Conservation (phyloP, 768 basidiomycete genomes). For the Dioszegia aurantiaca region DNA sequence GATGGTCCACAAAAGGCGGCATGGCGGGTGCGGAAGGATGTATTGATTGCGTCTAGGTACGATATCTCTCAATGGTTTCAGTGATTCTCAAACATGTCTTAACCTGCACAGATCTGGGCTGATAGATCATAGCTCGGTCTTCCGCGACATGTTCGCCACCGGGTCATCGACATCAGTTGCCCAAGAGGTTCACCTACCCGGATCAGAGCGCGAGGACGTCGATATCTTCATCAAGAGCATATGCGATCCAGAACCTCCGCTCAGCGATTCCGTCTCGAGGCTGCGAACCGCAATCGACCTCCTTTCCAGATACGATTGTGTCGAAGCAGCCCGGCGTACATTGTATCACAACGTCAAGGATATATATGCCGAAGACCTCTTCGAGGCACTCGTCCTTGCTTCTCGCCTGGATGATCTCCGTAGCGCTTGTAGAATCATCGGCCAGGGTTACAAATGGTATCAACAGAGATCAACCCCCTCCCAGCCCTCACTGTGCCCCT, state of each 20-base stretch:
- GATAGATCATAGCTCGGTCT: constrained; percentile 10
- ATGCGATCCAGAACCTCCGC: too few relatives aligned
- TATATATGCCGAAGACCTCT: background rate
- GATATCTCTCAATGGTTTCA: too few relatives aligned
- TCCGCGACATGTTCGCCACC: constrained; percentile 6
- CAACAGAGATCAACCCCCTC: too few relatives aligned
- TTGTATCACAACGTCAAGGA: background rate
- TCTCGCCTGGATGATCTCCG: background rate
- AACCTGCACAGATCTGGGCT: too few relatives aligned
- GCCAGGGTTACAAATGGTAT: background rate
- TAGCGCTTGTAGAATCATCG: background rate
- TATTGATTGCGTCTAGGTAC: too few relatives aligned
- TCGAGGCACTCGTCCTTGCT: background rate
- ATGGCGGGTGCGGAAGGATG: too few relatives aligned
- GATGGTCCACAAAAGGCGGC: too few relatives aligned
- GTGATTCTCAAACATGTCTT: too few relatives aligned
- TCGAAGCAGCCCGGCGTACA: background rate
- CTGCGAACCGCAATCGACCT: background rate
- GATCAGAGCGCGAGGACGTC: too few relatives aligned
- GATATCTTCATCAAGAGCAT: too few relatives aligned
- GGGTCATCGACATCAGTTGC: too few relatives aligned
- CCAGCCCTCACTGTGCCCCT: background rate
- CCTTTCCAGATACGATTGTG: background rate
- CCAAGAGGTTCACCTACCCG: constrained; percentile 7
- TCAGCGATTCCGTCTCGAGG: background rate